Base-by-base conservation (phyloP, 345 rosid genomes). In the Anacardium occidentale region DNA sequence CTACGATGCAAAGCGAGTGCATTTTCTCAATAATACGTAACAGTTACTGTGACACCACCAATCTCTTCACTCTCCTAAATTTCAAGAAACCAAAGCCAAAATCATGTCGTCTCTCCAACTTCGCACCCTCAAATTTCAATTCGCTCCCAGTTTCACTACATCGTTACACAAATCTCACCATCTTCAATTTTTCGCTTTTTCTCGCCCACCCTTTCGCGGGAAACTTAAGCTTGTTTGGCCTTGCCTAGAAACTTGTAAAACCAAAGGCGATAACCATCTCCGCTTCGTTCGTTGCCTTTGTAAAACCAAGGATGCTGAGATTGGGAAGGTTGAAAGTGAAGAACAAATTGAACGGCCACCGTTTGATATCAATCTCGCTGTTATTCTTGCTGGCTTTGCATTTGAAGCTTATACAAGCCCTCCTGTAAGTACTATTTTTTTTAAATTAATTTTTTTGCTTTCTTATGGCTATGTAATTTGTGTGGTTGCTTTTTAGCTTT, bases 301-400 rank as follows among this genome's bases (percentile, higher is more conserved):
- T n/a, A 67, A 80, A 79, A 71, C 81, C 15, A 77, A 72, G 50
- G 66, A 73, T 56, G 67, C 80, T 10, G 82, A 79, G 75, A 65
- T 75, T 71, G 85, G 76, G 72, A 67, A 74, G 40, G 71, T 68
- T 68, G 37, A 77, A 13, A 65, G 29, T 51, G 76, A 37, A 62
- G 75, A 80, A 45, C 78, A 75, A 21, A 64, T 66, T n/a, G 86
- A 85, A 54, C 81, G 91, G 63, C 91, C 91, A 71, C 79, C 92
- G 22, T 92, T 95, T 64, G 96, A 95, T 75, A 87, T 92, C 77
- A 95, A 92, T 81, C 93, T 92, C 53, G 98, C 98, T 7, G 98
- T 94, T 56, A 80, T 94, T 70, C 97, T 95, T 37, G 98, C 98
- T 48, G 98, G 99, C 67, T 95, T 95, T 69, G 93, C 98, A n/a